phyloP scores from a whole-genome alignment of 805 yeast species.

The Candida cerambycidarum region DNA sequence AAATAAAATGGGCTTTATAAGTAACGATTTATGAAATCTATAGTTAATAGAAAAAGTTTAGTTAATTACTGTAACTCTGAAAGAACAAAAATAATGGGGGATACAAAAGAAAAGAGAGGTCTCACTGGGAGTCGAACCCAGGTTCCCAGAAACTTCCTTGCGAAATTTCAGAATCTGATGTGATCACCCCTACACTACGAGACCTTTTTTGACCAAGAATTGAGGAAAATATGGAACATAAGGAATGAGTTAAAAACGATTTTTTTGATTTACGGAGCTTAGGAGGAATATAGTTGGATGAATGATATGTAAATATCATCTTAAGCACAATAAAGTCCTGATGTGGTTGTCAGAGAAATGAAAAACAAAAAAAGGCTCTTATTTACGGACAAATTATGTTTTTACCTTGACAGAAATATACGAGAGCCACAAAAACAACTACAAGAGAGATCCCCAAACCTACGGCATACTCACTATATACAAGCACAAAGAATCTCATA shows the following conservation, averaged over 20 bases:
- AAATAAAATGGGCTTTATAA: background rate
- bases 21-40: constrained; percentile 1
- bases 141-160: constrained; percentile 26
- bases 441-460: too few relatives aligned
- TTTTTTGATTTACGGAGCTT: too few relatives aligned
- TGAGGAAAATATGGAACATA: background rate
- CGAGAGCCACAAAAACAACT: too few relatives aligned
- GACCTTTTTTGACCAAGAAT: constrained; percentile 17
- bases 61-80: background rate
- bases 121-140: constrained; percentile 37
- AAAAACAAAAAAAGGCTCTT: too few relatives aligned
- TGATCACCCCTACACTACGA: constrained; percentile 35
- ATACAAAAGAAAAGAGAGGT: constrained; percentile 16
- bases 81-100: background rate
- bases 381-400: too few relatives aligned
- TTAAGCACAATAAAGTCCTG: too few relatives aligned
- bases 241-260: background rate
- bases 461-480: too few relatives aligned
- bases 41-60: background rate
- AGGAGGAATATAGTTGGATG: too few relatives aligned
- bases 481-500: too few relatives aligned
- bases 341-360: too few relatives aligned
- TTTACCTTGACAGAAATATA: too few relatives aligned
- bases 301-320: too few relatives aligned
- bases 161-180: constrained; percentile 28